Evolutionary conservation across 768 basidiomycete species (phyloP).

Genomic region (Favolaschia claudopus): DNA sequence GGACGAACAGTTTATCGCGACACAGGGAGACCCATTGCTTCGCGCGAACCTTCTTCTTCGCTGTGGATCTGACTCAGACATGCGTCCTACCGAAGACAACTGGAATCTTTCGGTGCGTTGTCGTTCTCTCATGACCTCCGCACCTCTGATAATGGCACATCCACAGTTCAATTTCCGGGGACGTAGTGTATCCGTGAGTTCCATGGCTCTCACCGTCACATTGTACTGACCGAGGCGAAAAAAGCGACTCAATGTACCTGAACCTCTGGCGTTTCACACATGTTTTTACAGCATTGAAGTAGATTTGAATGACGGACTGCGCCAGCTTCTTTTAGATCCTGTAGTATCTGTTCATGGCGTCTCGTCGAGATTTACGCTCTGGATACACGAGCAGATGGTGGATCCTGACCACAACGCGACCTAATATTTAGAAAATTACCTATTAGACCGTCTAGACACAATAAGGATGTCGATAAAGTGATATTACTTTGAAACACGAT

Average conservation of each 20-base stretch:
- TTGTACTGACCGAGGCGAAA: neutral
- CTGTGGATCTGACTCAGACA: neutral
- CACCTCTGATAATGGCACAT: neutral
- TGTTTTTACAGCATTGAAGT: neutral
- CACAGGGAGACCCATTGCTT: neutral
- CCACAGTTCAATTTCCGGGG: neutral
- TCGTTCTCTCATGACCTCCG: neutral
- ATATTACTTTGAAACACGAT: no score
- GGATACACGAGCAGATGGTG: neutral
- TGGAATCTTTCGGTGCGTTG: neutral
- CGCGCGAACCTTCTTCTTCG: neutral
- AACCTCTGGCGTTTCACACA: neutral
- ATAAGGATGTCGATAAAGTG: no score
- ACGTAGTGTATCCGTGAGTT: neutral
- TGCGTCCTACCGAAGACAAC: neutral
- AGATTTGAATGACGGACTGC: neutral
- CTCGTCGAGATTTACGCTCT: neutral
- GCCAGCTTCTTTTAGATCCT: neutral
- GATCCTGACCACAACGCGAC: neutral
- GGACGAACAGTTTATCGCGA: neutral
- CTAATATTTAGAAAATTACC: no score
- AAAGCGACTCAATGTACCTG: no score
- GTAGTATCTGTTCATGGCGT: neutral
- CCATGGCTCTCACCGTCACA: neutral
- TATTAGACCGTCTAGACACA: no score